phyloP scores from a whole-genome alignment of 345 rosid genomes.

The Eucalyptus microcorys region DNA sequence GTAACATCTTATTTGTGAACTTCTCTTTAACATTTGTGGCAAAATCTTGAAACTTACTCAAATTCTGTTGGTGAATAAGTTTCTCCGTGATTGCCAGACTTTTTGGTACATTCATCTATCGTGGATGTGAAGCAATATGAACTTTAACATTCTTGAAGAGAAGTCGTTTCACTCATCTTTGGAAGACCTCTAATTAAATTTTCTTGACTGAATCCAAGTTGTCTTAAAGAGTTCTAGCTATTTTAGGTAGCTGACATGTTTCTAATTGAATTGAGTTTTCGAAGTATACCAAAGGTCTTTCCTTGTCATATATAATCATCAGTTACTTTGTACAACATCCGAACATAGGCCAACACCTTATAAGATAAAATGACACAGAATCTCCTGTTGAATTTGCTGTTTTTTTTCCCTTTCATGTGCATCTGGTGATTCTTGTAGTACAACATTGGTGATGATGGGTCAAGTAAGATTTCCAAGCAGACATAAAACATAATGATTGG shows the following conservation, averaged over 20 bases:
- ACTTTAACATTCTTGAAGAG: not conserved
- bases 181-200: not conserved
- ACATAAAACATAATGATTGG: not conserved
- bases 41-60: not conserved
- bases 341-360: not conserved
- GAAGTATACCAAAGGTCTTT: not conserved
- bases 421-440: not conserved
- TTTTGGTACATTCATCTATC: not conserved
- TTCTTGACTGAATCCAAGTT: not conserved
- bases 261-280: not conserved
- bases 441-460: not conserved
- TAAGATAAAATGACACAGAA: not conserved
- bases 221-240: not conserved
- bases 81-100: not conserved
- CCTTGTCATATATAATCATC: not conserved
- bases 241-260: not conserved
- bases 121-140: not conserved
- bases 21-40: not conserved
- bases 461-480: not conserved
- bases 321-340: not conserved
- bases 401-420: not conserved
- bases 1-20: slow-evolving; percentile 3
- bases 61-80: not conserved
- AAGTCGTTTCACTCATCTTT: not conserved
- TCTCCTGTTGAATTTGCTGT: not conserved